Conservation (phyloP, 108 stramenopile species). For the Bacterosira constricta region DNA sequence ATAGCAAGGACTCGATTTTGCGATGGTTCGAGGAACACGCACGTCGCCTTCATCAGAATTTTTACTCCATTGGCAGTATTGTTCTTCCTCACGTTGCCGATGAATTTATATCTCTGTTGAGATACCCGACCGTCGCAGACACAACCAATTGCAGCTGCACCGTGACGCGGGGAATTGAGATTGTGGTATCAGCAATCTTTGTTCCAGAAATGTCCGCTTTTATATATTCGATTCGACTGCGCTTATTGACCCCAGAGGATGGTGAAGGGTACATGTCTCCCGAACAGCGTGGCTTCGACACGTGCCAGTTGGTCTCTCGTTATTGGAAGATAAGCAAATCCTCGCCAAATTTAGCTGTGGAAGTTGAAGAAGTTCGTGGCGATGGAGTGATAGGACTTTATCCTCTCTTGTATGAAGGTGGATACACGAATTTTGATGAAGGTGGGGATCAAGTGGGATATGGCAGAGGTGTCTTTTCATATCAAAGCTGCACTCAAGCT, state of each 20-base stretch:
- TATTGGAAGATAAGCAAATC: constrained; percentile 52
- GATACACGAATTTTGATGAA: constrained; percentile 18
- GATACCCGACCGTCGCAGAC: constrained; percentile 15
- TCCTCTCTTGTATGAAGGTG: constrained; percentile 57
- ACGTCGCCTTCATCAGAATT: constrained; percentile 17
- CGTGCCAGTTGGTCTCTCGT: constrained; percentile 55
- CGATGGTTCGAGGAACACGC: constrained; percentile 60
- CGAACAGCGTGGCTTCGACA: constrained; percentile 56
- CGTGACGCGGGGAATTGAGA: constrained; percentile 62
- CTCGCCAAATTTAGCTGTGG: neutral
- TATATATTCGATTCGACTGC: constrained; percentile 57
- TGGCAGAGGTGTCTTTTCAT: constrained; percentile 11
- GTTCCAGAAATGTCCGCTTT: constrained; percentile 28
- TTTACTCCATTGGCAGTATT: constrained; percentile 10
- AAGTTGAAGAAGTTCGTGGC: constrained; percentile 37
- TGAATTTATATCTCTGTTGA: constrained; percentile 21
- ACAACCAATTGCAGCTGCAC: constrained; percentile 39
- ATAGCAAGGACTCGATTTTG: constrained; percentile 43
- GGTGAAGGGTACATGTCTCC: constrained; percentile 45
- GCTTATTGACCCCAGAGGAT: constrained; percentile 49
- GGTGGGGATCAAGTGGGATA: neutral
- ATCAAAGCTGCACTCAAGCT: constrained; percentile 32
- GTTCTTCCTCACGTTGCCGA: neutral
- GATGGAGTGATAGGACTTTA: constrained; percentile 62
- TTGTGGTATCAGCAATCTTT: constrained; percentile 56